phyloP scores from a whole-genome alignment of 768 basidiomycete genomes.

The Jaapia argillacea region DNA sequence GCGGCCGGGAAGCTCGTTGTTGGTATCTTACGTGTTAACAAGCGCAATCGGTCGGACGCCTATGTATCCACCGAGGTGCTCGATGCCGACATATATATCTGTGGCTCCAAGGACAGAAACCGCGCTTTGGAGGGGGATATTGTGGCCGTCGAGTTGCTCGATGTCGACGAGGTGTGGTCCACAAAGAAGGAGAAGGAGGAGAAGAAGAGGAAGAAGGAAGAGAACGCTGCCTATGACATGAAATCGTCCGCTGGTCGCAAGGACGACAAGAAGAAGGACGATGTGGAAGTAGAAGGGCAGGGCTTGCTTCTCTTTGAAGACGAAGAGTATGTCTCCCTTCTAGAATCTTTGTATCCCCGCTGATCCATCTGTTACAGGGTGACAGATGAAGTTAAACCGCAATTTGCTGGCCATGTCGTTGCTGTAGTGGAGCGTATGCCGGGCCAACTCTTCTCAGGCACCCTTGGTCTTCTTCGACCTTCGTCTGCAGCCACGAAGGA shows the following conservation, averaged over 20 bases:
- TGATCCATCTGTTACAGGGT: conserved; percentile 41
- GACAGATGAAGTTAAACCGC: conserved; percentile 95
- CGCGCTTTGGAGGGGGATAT: conserved; percentile 97
- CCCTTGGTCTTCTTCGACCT: conserved; percentile 87
- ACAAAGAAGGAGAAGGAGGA: conserved; percentile 99
- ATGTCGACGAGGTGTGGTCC: conserved; percentile 96
- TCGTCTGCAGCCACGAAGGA: conserved; percentile 97
- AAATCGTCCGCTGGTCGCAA: conserved; percentile 68
- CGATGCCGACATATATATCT: conserved; percentile 98
- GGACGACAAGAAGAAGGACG: conserved; percentile 99
- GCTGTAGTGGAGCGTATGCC: conserved; percentile 99
- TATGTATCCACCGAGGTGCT: conserved; percentile 97
- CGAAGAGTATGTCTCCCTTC: conserved; percentile 59
- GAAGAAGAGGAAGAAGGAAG: conserved; percentile 99
- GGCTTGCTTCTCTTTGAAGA: conserved; percentile 95
- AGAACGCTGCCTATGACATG: conserved; percentile 90
- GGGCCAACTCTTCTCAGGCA: conserved; percentile 96
- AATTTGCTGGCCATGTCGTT: conserved; percentile 97
- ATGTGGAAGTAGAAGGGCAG: conserved; percentile 98
- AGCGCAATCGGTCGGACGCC: conserved; percentile 96
- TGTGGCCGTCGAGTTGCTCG: conserved; percentile 93
- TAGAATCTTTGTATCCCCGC: conserved; percentile 7
- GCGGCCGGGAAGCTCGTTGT: conserved; percentile 97
- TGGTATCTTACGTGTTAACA: conserved; percentile 94
- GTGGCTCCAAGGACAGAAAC: conserved; percentile 97